phyloP scores from a whole-genome alignment of 208 protist species.

The Acanthamoeba culbertsoni region DNA sequence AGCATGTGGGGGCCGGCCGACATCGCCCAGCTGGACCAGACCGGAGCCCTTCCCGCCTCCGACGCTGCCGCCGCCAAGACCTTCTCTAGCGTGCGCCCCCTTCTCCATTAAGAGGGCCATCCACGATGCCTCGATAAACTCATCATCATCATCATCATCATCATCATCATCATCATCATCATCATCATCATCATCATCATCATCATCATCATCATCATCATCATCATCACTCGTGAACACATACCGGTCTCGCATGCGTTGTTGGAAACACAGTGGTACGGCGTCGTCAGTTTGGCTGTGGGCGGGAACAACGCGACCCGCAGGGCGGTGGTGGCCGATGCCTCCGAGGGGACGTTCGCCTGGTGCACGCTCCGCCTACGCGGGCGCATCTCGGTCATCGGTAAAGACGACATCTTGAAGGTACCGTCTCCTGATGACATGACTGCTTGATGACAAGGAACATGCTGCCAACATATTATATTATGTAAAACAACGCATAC shows the following conservation, averaged over 20 bases:
- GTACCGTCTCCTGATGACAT: not conserved
- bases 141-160: too few relatives aligned
- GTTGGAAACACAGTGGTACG: conserved; percentile 28
- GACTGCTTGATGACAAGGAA: too few relatives aligned
- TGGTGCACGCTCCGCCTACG: not conserved
- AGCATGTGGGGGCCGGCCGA: conserved; percentile 22
- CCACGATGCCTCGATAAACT: too few relatives aligned
- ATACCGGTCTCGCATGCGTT: too few relatives aligned
- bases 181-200: not conserved
- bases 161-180: too few relatives aligned
- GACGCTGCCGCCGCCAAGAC: not conserved
- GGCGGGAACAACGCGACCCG: not conserved
- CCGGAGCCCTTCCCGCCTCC: not conserved
- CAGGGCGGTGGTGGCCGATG: not conserved
- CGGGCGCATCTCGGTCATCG: not conserved
- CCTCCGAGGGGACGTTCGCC: not conserved
- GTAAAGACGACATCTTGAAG: not conserved
- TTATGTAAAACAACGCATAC: too few relatives aligned
- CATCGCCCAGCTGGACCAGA: not conserved
- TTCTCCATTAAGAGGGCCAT: too few relatives aligned
- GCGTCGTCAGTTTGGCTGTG: not conserved
- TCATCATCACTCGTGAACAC: too few relatives aligned
- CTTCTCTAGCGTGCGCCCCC: not conserved
- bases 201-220: too few relatives aligned
- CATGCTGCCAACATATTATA: too few relatives aligned